These are phyloP conservation scores for Meyerozyma elateridarum DNA, from an alignment of 1,139 yeast genomes.

Conservation along the genomic window DNA sequence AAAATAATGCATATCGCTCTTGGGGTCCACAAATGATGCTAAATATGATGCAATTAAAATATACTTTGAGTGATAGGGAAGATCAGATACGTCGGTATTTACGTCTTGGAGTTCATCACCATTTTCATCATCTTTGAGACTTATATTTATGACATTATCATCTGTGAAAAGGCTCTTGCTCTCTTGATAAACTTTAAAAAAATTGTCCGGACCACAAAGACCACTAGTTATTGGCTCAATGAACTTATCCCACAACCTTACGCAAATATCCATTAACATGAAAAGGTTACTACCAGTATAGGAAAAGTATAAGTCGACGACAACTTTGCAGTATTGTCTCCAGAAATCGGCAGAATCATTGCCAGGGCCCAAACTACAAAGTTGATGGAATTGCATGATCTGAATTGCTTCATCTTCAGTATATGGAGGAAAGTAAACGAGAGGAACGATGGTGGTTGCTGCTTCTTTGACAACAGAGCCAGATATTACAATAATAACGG, in stretches of 20 bases:
- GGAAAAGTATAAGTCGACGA: slow-evolving; percentile 48
- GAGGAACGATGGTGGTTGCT: slow-evolving; percentile 46
- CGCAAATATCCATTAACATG: slow-evolving; percentile 37
- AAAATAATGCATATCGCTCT: slow-evolving; percentile 55
- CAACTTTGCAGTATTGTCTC: slow-evolving; percentile 43
- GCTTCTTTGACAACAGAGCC: slow-evolving; percentile 45
- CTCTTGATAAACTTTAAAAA: slow-evolving; percentile 44
- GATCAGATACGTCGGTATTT: slow-evolving; percentile 19
- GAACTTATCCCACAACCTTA: slow-evolving; percentile 49
- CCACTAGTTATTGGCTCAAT: slow-evolving; percentile 37
- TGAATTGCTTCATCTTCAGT: slow-evolving; percentile 33
- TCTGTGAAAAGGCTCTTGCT: slow-evolving; percentile 36
- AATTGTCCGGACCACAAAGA: slow-evolving; percentile 28
- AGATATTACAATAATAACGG: slow-evolving; percentile 29
- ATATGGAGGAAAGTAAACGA: slow-evolving; percentile 45
- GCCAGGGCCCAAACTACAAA: slow-evolving; percentile 21
- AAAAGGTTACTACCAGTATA: slow-evolving; percentile 52
- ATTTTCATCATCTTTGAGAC: slow-evolving; percentile 11
- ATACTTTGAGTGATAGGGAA: slow-evolving; percentile 56
- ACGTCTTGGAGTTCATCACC: slow-evolving; percentile 6
- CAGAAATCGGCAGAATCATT: slow-evolving; percentile 31
- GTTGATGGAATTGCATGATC: slow-evolving; percentile 28
- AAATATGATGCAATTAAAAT: slow-evolving; percentile 64
- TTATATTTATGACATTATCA: slow-evolving; percentile 31
- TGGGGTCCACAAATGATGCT: slow-evolving; percentile 62